Base-by-base conservation (phyloP, 1,139 yeast species). In the Pichia inconspicua region DNA sequence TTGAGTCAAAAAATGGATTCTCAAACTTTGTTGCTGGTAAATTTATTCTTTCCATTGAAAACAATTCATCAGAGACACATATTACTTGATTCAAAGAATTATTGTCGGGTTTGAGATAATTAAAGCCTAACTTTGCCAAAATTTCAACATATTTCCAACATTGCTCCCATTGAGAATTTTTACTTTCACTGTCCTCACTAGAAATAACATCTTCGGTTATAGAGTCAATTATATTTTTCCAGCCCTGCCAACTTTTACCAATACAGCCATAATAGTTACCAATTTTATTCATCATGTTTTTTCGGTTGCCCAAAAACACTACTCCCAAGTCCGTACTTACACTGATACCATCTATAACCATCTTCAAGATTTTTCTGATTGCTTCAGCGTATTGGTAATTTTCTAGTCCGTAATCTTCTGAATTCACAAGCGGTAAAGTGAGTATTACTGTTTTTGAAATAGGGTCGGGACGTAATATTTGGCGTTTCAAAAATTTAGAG, bases 231-330 rank as follows among this genome's bases (percentile, higher is more conserved):
- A 80, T 58, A 1, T 69, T 68, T 28, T 67, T 65, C 84, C 86
- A 80, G 0, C 82, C 84, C 28, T 69, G 67, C 86, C 86, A 81
- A 2, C 58, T 53, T n/a, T 70, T 65, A 17, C 68, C 64, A 3
- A 72, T 70, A 58, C 80, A 75, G 0, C 86, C 85, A 48, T 78
- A 68, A 57, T 75, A 81, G 11, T 78, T 70, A 0, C 82, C 82
- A 38, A 65, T 60, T 2, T n/a, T 25, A 15, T 45, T 22, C 28
- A 65, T 59, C 7, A 70, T 64, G 19, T 71, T 66, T 1, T 54
- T 50, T 55, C 75, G 72, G 47, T 71, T 66, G 1, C 84, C 84
- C 19, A 77, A 62, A 39, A 79, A 67, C 0, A 82, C 74, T 27
- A 82, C 54, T 0, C 84, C 85, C 11, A 82, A 58, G 43, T 67